Percentiles rank a stretch among this genome's conserved stretches.
phyloP scores from a whole-genome alignment of 225 moss, liverwort and hornwort genomes.

The Polytrichum formosum region DNA sequence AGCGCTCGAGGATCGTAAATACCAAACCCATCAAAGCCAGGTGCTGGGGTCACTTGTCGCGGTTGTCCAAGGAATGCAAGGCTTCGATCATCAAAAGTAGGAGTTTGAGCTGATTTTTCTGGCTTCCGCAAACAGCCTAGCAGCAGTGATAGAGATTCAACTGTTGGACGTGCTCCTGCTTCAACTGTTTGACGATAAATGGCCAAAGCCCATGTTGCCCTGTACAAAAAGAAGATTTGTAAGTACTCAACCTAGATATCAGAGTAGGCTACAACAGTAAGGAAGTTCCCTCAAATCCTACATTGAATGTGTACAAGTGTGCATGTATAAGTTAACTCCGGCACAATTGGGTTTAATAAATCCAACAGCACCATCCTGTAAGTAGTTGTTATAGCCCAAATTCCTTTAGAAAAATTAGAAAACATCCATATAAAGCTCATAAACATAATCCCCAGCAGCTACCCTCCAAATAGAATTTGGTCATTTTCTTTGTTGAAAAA shows the following conservation, averaged over 20 bases:
- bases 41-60: constrained; percentile 22
- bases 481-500: no score
- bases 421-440: no score
- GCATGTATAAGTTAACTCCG: no score
- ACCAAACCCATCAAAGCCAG: constrained; percentile 57
- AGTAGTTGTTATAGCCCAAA: no score
- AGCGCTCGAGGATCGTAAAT: constrained; percentile 90
- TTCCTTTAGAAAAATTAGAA: no score
- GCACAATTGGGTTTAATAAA: no score
- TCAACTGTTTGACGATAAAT: constrained; percentile 83
- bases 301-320: no score
- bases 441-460: no score
- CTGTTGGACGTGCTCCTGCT: constrained; percentile 69
- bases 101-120: constrained; percentile 35
- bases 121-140: constrained; percentile 93
- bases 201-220: constrained; percentile 90
- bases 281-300: no score
- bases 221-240: constrained; percentile 16
- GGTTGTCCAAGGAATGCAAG: constrained; percentile 47
- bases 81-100: constrained; percentile 41
- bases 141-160: constrained; percentile 71
- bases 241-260: not conserved
- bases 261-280: no score
- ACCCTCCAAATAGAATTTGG: no score
- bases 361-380: no score